These are phyloP conservation scores for Vigna mungo DNA, from an alignment of 306 rosid species.

Conservation along the genomic window DNA sequence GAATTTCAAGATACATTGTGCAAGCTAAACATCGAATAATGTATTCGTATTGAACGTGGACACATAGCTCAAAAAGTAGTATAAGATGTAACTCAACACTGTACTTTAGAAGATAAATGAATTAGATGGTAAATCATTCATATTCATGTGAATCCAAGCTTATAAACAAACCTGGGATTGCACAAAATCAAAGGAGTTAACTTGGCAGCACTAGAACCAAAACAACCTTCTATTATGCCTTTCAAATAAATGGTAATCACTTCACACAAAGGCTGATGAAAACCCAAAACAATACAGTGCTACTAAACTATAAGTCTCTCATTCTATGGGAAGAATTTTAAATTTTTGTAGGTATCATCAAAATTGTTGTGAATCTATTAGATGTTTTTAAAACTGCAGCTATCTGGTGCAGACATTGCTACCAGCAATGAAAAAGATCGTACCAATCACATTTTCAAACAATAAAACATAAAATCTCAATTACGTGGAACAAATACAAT, in stretches of 20 bases:
- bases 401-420: not conserved
- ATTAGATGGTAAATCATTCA: not conserved
- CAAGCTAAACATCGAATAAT: not conserved
- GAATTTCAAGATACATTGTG: constrained; percentile 15
- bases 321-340: not conserved
- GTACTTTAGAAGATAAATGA: not conserved
- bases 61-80: not conserved
- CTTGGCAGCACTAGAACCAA: not conserved
- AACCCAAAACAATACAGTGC: not conserved
- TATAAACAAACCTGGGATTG: constrained; percentile 10
- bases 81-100: not conserved
- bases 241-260: not conserved
- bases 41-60: not conserved
- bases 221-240: not conserved
- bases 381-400: not conserved
- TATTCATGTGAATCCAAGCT: not conserved
- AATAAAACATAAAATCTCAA: not conserved
- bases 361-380: not conserved
- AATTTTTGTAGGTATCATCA: not conserved
- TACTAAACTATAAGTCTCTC: not conserved
- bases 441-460: not conserved
- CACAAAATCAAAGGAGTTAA: not conserved
- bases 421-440: not conserved
- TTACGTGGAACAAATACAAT: not conserved
- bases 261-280: not conserved